Conservation (phyloP, 2,329 filamentous ascomycete genomes). For the Helminthosporium solani region DNA sequence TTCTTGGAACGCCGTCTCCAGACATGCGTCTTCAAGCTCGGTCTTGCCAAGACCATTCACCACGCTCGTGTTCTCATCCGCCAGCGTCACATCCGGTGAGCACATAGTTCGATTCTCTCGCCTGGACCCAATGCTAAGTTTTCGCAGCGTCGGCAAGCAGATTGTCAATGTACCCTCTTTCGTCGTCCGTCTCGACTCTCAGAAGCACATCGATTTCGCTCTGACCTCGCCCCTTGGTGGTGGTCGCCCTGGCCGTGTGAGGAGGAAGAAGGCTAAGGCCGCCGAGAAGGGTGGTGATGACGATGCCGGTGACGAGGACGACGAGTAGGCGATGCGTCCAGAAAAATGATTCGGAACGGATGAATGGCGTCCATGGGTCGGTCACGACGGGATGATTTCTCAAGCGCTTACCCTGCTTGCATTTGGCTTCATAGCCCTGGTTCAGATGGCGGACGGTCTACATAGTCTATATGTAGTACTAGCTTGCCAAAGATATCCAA, state of each 20-base stretch:
- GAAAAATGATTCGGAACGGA: conserved; percentile 35
- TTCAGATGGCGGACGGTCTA: conserved; percentile 29
- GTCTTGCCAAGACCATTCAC: conserved; percentile 99
- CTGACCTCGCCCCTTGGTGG: conserved; percentile 97
- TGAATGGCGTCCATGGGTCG: conserved; percentile 29
- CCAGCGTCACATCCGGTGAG: conserved; percentile 92
- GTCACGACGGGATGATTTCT: conserved; percentile 40
- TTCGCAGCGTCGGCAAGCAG: conserved; percentile 89
- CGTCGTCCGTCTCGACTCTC: conserved; percentile 99
- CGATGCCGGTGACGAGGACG: conserved; percentile 88
- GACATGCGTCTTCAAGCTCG: conserved; percentile 99
- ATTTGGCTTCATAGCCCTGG: conserved; percentile 33
- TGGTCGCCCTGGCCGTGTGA: conserved; percentile 93
- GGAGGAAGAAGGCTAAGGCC: conserved; percentile 99
- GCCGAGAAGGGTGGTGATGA: conserved; percentile 80
- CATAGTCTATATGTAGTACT: conserved; percentile 30
- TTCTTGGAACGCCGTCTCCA: conserved; percentile 99
- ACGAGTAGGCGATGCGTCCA: conserved; percentile 51
- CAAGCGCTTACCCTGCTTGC: conserved; percentile 29
- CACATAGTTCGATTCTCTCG: neutral
- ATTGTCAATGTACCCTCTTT: conserved; percentile 99
- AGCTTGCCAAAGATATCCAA: conserved; percentile 35
- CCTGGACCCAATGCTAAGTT: conserved; percentile 14
- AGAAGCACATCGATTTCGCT: conserved; percentile 99
- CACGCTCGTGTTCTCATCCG: conserved; percentile 99